A percentile compares a stretch with the other conserved stretches of the same genome.
Conservation (phyloP, 768 basidiomycete genomes). For the Trametes cinnabarina region DNA sequence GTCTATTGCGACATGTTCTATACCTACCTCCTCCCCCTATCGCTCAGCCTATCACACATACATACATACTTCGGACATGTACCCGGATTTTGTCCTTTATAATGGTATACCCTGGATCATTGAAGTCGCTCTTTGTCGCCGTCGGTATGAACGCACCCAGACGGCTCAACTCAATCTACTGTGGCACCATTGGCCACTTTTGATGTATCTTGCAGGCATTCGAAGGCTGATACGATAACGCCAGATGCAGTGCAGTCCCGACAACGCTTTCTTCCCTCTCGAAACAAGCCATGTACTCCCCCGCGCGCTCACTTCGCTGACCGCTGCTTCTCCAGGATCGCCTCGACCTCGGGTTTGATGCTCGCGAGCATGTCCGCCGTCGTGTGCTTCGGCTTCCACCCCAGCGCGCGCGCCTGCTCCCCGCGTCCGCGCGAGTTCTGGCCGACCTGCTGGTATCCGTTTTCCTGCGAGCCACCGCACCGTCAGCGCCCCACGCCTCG, state of each 20-base stretch:
- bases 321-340: not conserved
- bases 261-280: no score
- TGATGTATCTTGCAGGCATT: no score
- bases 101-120: not conserved
- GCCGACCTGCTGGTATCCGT: slow-evolving; percentile 21
- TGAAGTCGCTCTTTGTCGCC: no score
- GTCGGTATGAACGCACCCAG: no score
- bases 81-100: slow-evolving; percentile 7
- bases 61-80: not conserved
- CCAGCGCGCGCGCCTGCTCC: slow-evolving; percentile 30
- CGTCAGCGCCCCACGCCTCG: not conserved
- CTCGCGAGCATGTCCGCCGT: slow-evolving; percentile 13
- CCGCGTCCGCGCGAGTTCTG: slow-evolving; percentile 26
- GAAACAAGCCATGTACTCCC: no score
- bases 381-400: slow-evolving; percentile 14
- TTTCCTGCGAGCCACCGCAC: not conserved
- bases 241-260: no score
- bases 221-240: no score
- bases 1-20: not conserved
- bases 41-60: not conserved
- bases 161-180: no score
- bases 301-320: not conserved
- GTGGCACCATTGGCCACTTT: no score
- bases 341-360: slow-evolving; percentile 17
- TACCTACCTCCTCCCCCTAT: not conserved